Evolutionary conservation across 495 filamentous ascomycete genomes (phyloP).

Genomic region (Podospora comata): DNA sequence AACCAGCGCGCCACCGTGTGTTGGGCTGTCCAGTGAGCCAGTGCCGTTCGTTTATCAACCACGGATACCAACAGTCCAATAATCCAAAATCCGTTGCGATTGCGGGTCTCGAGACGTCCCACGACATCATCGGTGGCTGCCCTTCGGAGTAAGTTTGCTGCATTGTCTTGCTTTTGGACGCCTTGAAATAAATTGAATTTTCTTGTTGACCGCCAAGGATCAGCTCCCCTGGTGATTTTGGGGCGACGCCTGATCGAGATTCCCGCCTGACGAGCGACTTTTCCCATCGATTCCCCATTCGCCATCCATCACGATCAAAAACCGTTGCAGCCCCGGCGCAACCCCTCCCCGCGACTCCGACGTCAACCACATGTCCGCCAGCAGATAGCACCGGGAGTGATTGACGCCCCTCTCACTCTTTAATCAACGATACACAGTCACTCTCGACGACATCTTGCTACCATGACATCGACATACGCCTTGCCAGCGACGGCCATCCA

Average conservation of each 20-base stretch:
- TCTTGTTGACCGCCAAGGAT: constrained; percentile 6
- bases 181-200: not conserved
- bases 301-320: constrained; percentile 21
- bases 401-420: not conserved
- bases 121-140: constrained; percentile 5
- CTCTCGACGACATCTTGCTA: not conserved
- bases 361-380: not conserved
- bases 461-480: constrained; percentile 51
- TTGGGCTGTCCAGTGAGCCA: constrained; percentile 3
- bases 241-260: not conserved
- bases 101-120: not conserved
- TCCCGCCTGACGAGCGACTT: not conserved
- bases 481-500: constrained; percentile 48
- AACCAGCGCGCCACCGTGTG: constrained; percentile 5
- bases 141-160: constrained; percentile 6
- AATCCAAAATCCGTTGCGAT: not conserved
- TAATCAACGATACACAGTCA: not conserved
- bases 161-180: constrained; percentile 10
- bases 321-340: constrained; percentile 26
- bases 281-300: constrained; percentile 1
- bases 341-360: constrained; percentile 11
- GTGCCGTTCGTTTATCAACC: constrained; percentile 5
- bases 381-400: constrained; percentile 3
- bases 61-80: constrained; percentile 8
- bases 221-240: not conserved